Conservation (phyloP, 345 rosid species). For the Combretum micranthum region DNA sequence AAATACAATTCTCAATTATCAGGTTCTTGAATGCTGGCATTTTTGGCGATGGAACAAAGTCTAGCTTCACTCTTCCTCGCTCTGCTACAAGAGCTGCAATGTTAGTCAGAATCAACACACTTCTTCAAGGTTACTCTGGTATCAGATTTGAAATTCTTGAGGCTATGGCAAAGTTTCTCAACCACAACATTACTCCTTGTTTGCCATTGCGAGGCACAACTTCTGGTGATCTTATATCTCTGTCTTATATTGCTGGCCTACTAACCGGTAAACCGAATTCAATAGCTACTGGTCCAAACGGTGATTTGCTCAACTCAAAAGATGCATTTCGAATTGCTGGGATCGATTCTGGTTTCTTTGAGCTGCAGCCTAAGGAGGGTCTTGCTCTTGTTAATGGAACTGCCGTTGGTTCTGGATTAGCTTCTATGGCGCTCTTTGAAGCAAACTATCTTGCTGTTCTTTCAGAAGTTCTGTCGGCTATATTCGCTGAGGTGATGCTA, state of each 20-base stretch:
- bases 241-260: slow-evolving; percentile 66
- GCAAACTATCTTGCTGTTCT: neutral
- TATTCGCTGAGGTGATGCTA: slow-evolving; percentile 1
- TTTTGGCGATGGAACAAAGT: slow-evolving; percentile 44
- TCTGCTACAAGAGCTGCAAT: slow-evolving; percentile 61
- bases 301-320: neutral
- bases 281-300: slow-evolving; percentile 19
- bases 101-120: slow-evolving; percentile 70
- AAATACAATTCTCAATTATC: neutral
- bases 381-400: neutral
- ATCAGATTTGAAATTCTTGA: slow-evolving; percentile 67
- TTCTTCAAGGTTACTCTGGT: slow-evolving; percentile 70
- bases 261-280: slow-evolving; percentile 58
- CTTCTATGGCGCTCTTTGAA: neutral
- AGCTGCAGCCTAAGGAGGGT: slow-evolving; percentile 2
- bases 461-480: neutral
- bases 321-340: neutral
- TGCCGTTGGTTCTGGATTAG: neutral
- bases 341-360: neutral
- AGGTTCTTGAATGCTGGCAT: slow-evolving; percentile 75
- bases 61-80: slow-evolving; percentile 47
- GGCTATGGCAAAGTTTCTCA: slow-evolving; percentile 58
- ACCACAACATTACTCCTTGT: slow-evolving; percentile 58
- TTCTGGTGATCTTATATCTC: slow-evolving; percentile 63
- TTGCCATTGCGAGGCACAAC: slow-evolving; percentile 73